phyloP scores from a whole-genome alignment of 2,329 filamentous ascomycete species.

The Teratosphaeria nubilosa region DNA sequence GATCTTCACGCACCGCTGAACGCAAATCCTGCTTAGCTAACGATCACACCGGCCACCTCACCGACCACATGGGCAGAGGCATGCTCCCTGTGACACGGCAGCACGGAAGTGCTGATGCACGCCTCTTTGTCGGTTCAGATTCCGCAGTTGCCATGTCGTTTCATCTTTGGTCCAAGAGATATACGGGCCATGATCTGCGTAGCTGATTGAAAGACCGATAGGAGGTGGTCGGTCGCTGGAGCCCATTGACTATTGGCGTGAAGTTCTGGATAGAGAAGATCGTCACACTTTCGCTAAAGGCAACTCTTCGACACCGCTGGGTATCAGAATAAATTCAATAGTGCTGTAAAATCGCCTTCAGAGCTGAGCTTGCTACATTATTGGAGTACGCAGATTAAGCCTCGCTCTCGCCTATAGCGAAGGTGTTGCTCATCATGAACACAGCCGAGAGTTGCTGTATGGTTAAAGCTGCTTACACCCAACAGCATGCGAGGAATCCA shows the following conservation, averaged over 20 bases:
- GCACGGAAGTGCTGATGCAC: background rate
- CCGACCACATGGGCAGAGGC: background rate
- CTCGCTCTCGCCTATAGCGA: too few relatives aligned
- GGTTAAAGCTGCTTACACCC: too few relatives aligned
- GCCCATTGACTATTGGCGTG: background rate
- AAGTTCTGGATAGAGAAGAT: background rate
- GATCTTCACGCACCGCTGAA: background rate
- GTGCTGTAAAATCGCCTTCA: background rate
- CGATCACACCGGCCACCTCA: background rate
- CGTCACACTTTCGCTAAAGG: background rate
- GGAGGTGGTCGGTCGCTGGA: background rate
- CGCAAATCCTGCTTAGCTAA: background rate
- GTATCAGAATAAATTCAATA: background rate
- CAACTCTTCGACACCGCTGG: too few relatives aligned
- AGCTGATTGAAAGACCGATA: background rate
- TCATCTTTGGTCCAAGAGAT: background rate
- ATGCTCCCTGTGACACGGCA: background rate
- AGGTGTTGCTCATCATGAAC: too few relatives aligned
- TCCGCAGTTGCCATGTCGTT: background rate
- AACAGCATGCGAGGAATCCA: too few relatives aligned
- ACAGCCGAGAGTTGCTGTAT: too few relatives aligned
- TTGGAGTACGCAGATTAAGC: too few relatives aligned
- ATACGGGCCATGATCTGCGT: background rate
- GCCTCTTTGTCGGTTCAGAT: background rate
- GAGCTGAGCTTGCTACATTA: too few relatives aligned